Evolutionary conservation across 768 basidiomycete species (phyloP).

Genomic region (Mycena leptocephala): DNA sequence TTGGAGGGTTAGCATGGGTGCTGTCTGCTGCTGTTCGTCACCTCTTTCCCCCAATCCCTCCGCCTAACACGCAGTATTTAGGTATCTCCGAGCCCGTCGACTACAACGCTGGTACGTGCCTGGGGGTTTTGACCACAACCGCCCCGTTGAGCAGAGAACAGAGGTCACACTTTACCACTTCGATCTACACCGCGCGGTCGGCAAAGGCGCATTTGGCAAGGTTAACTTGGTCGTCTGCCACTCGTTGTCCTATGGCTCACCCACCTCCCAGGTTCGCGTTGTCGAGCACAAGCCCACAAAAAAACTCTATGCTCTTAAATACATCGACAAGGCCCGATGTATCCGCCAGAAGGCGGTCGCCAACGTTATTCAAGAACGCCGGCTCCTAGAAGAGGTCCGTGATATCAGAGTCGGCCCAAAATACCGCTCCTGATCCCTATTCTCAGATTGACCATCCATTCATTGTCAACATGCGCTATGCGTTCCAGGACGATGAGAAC

Average conservation of each 20-base stretch:
- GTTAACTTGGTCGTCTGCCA: conserved; percentile 58
- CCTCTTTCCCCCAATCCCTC: not conserved
- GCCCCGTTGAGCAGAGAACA: not conserved
- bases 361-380: conserved; percentile 94
- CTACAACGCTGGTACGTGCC: conserved; percentile 67
- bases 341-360: conserved; percentile 93
- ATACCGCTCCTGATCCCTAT: conserved; percentile 1
- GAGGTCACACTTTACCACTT: conserved; percentile 97
- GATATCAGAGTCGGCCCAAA: conserved; percentile 10
- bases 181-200: conserved; percentile 94
- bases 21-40: conserved; percentile 58
- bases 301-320: conserved; percentile 95
- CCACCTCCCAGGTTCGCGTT: conserved; percentile 83
- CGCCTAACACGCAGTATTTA: not conserved
- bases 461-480: conserved; percentile 92
- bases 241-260: conserved; percentile 16
- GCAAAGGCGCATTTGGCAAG: conserved; percentile 99
- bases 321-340: conserved; percentile 96
- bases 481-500: conserved; percentile 97
- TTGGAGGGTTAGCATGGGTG: conserved; percentile 69
- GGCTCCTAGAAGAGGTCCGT: conserved; percentile 91
- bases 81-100: conserved; percentile 84
- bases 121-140: not conserved
- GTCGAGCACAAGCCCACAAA: conserved; percentile 97
- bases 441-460: conserved; percentile 90